A percentile compares a stretch with the other conserved stretches of the same genome.
Conservation (phyloP, 345 rosid genomes). For the Pelargonium nanum region DNA sequence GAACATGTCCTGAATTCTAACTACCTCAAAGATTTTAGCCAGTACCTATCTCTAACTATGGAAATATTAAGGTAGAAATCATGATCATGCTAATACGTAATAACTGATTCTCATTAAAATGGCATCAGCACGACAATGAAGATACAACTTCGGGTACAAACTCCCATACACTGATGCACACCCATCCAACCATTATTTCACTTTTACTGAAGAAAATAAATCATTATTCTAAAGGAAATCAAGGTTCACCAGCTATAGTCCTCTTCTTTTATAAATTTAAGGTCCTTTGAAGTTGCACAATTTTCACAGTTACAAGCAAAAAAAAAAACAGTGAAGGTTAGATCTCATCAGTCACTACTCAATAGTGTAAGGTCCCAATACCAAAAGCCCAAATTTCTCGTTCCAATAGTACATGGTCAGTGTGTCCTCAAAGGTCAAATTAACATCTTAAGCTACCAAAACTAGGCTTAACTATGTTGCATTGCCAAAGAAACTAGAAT, state of each 20-base stretch:
- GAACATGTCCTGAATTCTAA: not conserved
- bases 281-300: no score
- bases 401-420: not conserved
- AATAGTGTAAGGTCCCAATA: conserved; percentile 1
- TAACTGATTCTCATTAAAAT: no score
- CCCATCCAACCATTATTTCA: not conserved
- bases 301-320: no score
- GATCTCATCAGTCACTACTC: no score
- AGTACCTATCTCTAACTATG: not conserved
- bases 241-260: no score
- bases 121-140: not conserved
- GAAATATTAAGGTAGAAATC: not conserved
- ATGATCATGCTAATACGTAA: no score
- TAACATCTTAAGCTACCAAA: not conserved
- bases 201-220: not conserved
- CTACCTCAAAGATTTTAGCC: not conserved
- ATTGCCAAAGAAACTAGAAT: not conserved
- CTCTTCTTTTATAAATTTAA: no score
- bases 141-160: not conserved
- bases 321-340: no score
- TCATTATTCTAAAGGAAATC: no score
- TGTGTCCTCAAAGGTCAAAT: not conserved
- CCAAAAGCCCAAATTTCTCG: conserved; percentile 1
- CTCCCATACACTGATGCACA: not conserved
- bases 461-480: not conserved